Conservation (phyloP, 1,284 basidiomycete genomes). For the Trichosporon coremiiforme region DNA sequence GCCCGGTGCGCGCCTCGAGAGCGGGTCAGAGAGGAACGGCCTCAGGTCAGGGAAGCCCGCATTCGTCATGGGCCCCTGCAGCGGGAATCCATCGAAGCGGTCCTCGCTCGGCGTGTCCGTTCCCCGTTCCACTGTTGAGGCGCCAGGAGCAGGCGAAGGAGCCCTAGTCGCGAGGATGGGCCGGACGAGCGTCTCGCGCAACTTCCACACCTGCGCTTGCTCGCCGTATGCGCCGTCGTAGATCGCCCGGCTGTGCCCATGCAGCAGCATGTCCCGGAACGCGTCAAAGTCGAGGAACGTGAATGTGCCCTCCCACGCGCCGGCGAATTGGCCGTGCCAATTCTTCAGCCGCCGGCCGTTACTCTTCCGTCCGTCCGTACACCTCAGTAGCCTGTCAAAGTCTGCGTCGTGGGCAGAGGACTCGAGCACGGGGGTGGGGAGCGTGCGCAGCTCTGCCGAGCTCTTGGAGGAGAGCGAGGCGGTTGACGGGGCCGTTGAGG, state of each 20-base stretch:
- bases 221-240: constrained; percentile 61
- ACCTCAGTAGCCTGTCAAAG: constrained; percentile 52
- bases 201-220: constrained; percentile 62
- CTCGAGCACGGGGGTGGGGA: constrained; percentile 35
- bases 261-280: constrained; percentile 57
- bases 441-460: constrained; percentile 25
- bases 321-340: constrained; percentile 57
- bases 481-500: not conserved
- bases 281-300: constrained; percentile 63
- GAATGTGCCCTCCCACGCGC: constrained; percentile 63
- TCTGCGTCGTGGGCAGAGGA: constrained; percentile 32
- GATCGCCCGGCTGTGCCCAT: constrained; percentile 48
- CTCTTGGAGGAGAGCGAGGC: not conserved
- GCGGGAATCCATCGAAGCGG: constrained; percentile 28
- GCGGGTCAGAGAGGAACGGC: constrained; percentile 29
- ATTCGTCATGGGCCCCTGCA: constrained; percentile 50
- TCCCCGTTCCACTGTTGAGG: not conserved
- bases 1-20: constrained; percentile 20
- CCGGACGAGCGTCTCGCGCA: constrained; percentile 59
- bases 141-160: not conserved
- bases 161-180: constrained; percentile 24
- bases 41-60: constrained; percentile 50
- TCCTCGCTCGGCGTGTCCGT: not conserved
- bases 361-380: constrained; percentile 54
- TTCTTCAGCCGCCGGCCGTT: constrained; percentile 55